Conservation (phyloP, 805 yeast genomes). For the Ogataea glucozyma region DNA sequence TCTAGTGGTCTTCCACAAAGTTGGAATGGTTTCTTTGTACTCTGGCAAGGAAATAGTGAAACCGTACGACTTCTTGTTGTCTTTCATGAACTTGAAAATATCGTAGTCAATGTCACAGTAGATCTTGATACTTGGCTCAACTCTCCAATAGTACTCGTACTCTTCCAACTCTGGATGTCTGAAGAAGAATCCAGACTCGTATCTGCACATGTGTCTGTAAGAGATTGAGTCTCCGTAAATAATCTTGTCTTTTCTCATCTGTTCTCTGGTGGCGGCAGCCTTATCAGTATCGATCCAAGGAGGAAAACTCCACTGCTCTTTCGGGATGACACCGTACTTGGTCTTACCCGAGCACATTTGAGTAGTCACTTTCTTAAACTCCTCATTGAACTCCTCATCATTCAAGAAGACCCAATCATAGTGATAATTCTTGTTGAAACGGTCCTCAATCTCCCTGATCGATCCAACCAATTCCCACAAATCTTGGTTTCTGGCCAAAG, state of each 20-base stretch:
- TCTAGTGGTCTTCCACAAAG: constrained; percentile 55
- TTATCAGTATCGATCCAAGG: constrained; percentile 73
- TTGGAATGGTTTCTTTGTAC: constrained; percentile 54
- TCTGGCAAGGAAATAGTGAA: constrained; percentile 75
- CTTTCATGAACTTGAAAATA: constrained; percentile 78
- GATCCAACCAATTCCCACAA: constrained; percentile 60
- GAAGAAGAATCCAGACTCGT: constrained; percentile 86
- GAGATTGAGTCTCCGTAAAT: constrained; percentile 68
- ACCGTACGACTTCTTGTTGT: constrained; percentile 70
- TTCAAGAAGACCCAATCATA: constrained; percentile 97
- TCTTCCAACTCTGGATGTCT: constrained; percentile 71
- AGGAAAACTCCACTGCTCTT: constrained; percentile 87
- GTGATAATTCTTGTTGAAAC: constrained; percentile 77
- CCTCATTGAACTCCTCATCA: constrained; percentile 81
- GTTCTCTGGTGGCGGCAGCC: constrained; percentile 57
- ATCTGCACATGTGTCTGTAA: constrained; percentile 91
- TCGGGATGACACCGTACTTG: constrained; percentile 77
- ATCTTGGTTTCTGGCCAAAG: constrained; percentile 78
- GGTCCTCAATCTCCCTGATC: constrained; percentile 79
- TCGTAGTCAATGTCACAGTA: constrained; percentile 84
- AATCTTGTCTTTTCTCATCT: constrained; percentile 51
- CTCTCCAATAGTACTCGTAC: constrained; percentile 94
- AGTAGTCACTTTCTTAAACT: constrained; percentile 68
- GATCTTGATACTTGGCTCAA: constrained; percentile 81
- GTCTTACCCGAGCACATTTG: constrained; percentile 75